These are phyloP conservation scores for Saksenaea oblongispora DNA, from an alignment of 371 early-diverging fungal species.

Conservation along the genomic window DNA sequence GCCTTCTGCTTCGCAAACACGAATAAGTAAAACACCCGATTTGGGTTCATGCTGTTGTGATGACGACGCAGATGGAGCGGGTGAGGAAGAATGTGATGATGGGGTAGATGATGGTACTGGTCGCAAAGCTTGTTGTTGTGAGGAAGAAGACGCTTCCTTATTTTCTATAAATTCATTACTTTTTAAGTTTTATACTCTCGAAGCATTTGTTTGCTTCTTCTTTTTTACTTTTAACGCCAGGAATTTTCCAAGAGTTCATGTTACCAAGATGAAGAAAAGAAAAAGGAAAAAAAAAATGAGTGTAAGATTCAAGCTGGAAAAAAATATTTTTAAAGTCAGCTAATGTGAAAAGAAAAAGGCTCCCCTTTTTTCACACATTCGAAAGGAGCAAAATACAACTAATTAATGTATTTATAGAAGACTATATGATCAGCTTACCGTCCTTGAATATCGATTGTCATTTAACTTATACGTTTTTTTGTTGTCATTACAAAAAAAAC, in stretches of 20 bases:
- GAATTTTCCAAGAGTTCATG: slow-evolving; percentile 47
- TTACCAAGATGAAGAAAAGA: slow-evolving; percentile 5
- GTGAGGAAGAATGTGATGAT: slow-evolving; percentile 4
- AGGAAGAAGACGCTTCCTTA: slow-evolving; percentile 19
- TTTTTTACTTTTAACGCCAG: slow-evolving; percentile 39
- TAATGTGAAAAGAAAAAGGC: not conserved
- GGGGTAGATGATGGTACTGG: slow-evolving; percentile 3
- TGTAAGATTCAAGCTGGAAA: not conserved
- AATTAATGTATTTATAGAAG: slow-evolving; percentile 1
- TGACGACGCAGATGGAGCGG: slow-evolving; percentile 19
- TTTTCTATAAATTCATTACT: slow-evolving; percentile 17
- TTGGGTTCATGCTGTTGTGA: slow-evolving; percentile 38
- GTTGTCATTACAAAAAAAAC: not conserved
- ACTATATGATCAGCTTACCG: not conserved
- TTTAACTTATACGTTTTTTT: no score
- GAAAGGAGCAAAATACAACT: slow-evolving; percentile 1
- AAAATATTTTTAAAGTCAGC: slow-evolving; percentile 10
- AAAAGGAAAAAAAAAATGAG: not conserved
- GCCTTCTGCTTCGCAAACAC: slow-evolving; percentile 81
- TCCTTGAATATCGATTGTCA: not conserved
- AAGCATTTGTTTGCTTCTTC: not conserved
- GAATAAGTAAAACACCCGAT: slow-evolving; percentile 74
- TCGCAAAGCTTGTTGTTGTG: not conserved
- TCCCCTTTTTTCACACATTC: not conserved
- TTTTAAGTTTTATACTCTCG: not conserved